Percentiles rank a stretch among this genome's conserved stretches.
These are phyloP conservation scores for Entrophospora sp. DNA, from an alignment of 192 early-diverging fungal genomes.

Conservation along the genomic window DNA sequence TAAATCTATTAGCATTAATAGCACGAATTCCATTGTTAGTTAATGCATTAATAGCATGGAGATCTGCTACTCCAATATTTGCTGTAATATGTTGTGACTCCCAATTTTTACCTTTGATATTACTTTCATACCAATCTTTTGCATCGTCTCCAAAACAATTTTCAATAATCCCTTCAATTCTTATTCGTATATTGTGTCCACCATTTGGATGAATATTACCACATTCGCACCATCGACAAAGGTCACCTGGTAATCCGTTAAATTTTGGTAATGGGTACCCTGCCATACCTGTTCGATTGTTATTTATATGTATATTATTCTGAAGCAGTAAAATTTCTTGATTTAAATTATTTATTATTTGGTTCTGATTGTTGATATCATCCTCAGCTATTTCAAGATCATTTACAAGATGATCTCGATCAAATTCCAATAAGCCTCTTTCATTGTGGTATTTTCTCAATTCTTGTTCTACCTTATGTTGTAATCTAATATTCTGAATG, in stretches of 20 bases:
- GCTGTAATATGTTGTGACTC: conserved; percentile 3
- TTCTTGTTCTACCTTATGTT: no score
- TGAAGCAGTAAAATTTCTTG: background rate
- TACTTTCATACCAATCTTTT: conserved; percentile 5
- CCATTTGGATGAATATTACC: no score
- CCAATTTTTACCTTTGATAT: no score
- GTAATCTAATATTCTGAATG: background rate
- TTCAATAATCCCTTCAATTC: no score
- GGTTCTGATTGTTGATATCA: background rate
- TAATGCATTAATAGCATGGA: background rate
- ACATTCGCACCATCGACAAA: no score
- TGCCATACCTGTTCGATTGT: no score
- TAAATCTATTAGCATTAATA: conserved; percentile 12
- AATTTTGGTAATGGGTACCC: background rate
- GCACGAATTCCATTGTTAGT: conserved; percentile 7
- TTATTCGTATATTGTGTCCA: no score
- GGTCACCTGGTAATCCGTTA: background rate
- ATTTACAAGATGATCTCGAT: background rate
- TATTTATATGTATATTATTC: no score
- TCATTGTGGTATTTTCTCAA: background rate
- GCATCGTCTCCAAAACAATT: no score
- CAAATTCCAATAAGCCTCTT: background rate
- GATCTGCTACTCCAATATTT: background rate
- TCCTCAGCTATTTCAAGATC: conserved; percentile 4
- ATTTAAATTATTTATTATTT: no score